Percentiles rank a stretch among this genome's conserved stretches.
Conservation (phyloP, 306 rosid genomes). For the Cercis canadensis region DNA sequence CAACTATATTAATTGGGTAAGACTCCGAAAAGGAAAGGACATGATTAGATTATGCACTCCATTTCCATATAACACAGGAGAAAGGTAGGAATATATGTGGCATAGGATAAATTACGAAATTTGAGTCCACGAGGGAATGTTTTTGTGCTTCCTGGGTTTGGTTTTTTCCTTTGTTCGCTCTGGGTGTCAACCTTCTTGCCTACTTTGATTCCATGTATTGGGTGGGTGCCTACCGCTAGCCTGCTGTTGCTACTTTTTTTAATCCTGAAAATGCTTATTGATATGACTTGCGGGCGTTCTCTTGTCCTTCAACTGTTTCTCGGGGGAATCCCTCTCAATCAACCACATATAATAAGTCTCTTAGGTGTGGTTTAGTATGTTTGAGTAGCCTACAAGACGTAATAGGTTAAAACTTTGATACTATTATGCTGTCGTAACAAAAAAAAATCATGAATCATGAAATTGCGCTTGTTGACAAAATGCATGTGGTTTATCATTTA, state of each 20-base stretch:
- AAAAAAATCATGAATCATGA: slow-evolving; percentile 9
- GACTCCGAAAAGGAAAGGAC: too few relatives aligned
- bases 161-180: slow-evolving; percentile 15
- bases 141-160: slow-evolving; percentile 11
- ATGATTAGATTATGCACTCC: too few relatives aligned
- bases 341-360: slow-evolving; percentile 13
- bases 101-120: too few relatives aligned
- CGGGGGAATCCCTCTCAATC: slow-evolving; percentile 30
- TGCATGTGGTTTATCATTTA: slow-evolving; percentile 20
- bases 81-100: too few relatives aligned
- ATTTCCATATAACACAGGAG: too few relatives aligned
- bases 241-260: slow-evolving; percentile 26
- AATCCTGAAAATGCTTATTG: slow-evolving; percentile 11
- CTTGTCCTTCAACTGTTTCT: too few relatives aligned
- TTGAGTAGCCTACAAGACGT: too few relatives aligned
- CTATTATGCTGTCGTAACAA: slow-evolving; percentile 29
- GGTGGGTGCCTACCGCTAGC: slow-evolving; percentile 13
- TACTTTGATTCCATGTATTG: slow-evolving; percentile 7
- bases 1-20: too few relatives aligned
- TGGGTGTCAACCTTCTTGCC: background rate
- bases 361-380: too few relatives aligned
- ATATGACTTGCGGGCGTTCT: slow-evolving; percentile 25
- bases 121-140: background rate
- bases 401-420: background rate
- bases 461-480: background rate